A percentile compares a stretch with the other conserved stretches of the same genome.
These are phyloP conservation scores for Nadsonia fulvescens DNA, from an alignment of 805 yeast genomes.

Conservation along the genomic window DNA sequence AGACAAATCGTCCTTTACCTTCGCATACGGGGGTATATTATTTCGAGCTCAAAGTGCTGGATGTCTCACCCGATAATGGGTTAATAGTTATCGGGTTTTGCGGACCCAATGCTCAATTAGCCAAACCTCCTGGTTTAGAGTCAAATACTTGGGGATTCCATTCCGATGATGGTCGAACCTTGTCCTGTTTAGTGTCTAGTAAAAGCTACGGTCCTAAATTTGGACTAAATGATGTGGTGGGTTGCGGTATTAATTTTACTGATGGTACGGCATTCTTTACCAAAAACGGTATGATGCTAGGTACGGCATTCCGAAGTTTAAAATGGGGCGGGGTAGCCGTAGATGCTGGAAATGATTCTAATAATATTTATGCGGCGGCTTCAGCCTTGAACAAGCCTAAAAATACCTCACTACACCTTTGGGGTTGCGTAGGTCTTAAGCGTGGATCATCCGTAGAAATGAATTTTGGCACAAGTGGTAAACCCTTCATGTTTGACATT, in stretches of 20 bases:
- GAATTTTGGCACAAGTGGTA: conserved; percentile 31
- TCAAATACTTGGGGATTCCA: conserved; percentile 32
- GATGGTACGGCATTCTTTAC: conserved; percentile 54
- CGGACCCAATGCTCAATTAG: conserved; percentile 16
- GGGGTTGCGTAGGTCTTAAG: conserved; percentile 19
- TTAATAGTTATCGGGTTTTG: conserved; percentile 31
- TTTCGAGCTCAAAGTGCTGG: conserved; percentile 27
- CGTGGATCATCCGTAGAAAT: conserved; percentile 25
- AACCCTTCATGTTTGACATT: conserved; percentile 46
- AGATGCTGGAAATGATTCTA: no score
- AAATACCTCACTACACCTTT: conserved; percentile 29
- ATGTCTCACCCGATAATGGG: conserved; percentile 20
- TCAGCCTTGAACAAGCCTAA: no score
- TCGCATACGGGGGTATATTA: conserved; percentile 39
- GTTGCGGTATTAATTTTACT: conserved; percentile 65
- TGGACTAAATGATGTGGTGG: conserved; percentile 46
- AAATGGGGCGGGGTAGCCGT: no score
- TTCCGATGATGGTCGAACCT: conserved; percentile 31
- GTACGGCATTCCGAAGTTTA: conserved; percentile 33
- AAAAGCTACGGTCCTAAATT: conserved; percentile 27
- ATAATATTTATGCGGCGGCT: no score
- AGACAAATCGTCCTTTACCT: no score
- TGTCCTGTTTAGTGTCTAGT: conserved; percentile 22
- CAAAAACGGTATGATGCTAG: conserved; percentile 55
- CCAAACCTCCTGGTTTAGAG: conserved; percentile 31